Evolutionary conservation across 1,139 yeast species (phyloP).

Genomic region (Geotrichum macrosporum): DNA sequence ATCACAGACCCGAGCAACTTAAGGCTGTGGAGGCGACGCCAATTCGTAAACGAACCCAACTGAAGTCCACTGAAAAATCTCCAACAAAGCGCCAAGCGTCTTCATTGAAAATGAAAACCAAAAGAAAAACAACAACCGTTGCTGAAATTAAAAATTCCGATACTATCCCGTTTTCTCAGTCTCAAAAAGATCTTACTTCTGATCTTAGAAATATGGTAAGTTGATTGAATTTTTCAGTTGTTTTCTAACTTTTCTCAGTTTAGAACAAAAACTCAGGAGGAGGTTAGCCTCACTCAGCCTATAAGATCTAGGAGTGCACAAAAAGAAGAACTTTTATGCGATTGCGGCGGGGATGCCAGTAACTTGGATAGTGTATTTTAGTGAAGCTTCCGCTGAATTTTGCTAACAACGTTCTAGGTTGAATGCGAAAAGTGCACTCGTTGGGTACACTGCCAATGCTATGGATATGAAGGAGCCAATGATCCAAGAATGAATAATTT

Average conservation of each 20-base stretch:
- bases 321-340: conserved; percentile 1
- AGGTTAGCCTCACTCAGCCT: conserved; percentile 13
- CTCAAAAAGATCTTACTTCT: background rate
- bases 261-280: conserved; percentile 16
- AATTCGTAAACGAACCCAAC: no score
- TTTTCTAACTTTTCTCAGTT: conserved; percentile 6
- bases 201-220: conserved; percentile 16
- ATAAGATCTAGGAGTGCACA: background rate
- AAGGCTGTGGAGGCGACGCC: no score
- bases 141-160: no score
- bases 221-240: background rate
- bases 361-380: conserved; percentile 7
- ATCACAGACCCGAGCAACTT: no score
- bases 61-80: background rate
- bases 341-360: conserved; percentile 4
- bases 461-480: conserved; percentile 9
- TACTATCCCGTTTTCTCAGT: background rate
- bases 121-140: conserved; percentile 3
- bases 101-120: background rate
- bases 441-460: conserved; percentile 19
- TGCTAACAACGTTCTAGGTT: conserved; percentile 1
- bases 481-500: conserved; percentile 12
- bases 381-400: no score
- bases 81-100: background rate
- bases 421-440: conserved; percentile 17